Evolutionary conservation across 345 rosid species (phyloP), one percentile per base, ranked within the genome.

Genomic region (Syzygium grande): DNA sequence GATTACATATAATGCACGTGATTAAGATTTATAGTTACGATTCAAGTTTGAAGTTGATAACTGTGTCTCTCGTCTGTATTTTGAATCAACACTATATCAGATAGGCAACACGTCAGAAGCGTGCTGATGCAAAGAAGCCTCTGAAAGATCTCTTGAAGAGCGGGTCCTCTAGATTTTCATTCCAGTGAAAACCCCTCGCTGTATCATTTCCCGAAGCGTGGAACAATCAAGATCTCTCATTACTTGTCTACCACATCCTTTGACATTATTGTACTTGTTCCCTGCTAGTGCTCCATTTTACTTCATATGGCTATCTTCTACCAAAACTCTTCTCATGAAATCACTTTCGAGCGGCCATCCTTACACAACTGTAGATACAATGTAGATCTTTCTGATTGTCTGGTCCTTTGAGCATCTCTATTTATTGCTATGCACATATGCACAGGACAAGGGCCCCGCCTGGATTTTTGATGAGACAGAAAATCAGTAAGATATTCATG

Each of bases 41-140:
- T 41, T 21, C 30, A 59, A 56, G 16, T 77, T 65, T 68, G 19
- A 19, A 25, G 38, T 80, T 61, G 21, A 29, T 77, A 27, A 59
- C 91, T 63, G 84, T 84, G 77, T 91, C 90, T 84, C 84, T 51
- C 38, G 87, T 56, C 41, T 86, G 86, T 63, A 46, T 49, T 88
- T 85, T 87, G 78, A 54, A 43, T n/a, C 92, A 95, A 96, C 88
- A 59, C 86, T 83, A 90, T 41, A 56, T 89, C 86, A 92, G 92
- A 91, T 93, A 87, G 90, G 65, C 89, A 77, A 88, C 86, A 21
- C 93, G 94, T n/a, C 93, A 93, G 90, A 95, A 91, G 91, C 92
- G 93, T 22, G 86, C 95, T 29, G 95, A 92, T 86, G 52, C 96
- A 52, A 93, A 94, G 88, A 92, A 86, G 88, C 94, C 96, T 86